Evolutionary conservation across 2,329 filamentous ascomycete genomes (phyloP), one percentile per base, ranked within the genome.

Genomic region (Neonectria coccinea): DNA sequence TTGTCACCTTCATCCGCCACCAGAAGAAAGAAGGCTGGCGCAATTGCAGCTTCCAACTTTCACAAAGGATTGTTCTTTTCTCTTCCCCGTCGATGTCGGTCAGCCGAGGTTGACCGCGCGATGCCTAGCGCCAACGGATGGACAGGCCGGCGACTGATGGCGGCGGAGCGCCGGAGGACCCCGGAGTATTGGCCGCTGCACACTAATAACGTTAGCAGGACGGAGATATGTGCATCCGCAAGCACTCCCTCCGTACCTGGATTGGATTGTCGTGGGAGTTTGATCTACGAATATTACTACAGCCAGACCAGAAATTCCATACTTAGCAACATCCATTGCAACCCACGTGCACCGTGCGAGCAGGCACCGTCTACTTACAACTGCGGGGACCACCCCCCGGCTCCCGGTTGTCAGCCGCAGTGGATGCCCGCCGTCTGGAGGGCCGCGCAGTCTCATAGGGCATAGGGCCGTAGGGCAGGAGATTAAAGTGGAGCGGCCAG

Each of bases 381-480:
- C n/a, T 10, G 39, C n/a, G 39, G 39, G n/a, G n/a, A 20, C 7
- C 18, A 11, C 29, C 48, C 48, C 47, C 48, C 29, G 48, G 29
- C 29, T 51, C 31, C 29, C 45, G 36, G 59, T 57, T 62, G 59
- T 57, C 59, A 62, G 59, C 59, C 59, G 59, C 59, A 62, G 59
- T 55, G 53, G 54, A 47, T 33, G 31, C 31, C 54, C 59, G 27
- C 54, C 33, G 47, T 62, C 47, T 16, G 22, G 22, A 27, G 56
- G 20, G 56, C 39, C 27, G 53, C 22, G 44, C 44, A 57, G 50
- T 63, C 56, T 48, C 50, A 63, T 63, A 63, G 61, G 61, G 61
- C 55, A 50, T 63, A 59, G 50, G 56, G 61, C 60, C 51, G 61
- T 56, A 59, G 61, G 56, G 61, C 61, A 63, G 55, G 60, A 63